A percentile compares a stretch with the other conserved stretches of the same genome.
Evolutionary conservation across 805 yeast species (phyloP).

Genomic region (Debaryomyces prosopidis): DNA sequence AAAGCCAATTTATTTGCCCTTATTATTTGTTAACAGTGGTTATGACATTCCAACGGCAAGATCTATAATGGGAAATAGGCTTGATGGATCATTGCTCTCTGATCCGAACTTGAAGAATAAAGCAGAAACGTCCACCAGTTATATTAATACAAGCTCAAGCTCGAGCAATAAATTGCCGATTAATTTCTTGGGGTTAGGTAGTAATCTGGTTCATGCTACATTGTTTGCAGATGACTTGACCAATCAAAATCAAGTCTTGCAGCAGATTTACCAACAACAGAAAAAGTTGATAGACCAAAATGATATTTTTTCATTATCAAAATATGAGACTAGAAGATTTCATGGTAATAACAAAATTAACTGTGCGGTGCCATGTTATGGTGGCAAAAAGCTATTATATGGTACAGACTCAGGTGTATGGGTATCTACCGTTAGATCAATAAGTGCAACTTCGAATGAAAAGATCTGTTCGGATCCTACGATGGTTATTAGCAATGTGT

Average conservation of each 20-base stretch:
- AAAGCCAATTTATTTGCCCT: constrained; percentile 80
- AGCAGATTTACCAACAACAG: constrained; percentile 79
- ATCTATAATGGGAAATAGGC: constrained; percentile 37
- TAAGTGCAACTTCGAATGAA: constrained; percentile 48
- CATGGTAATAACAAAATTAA: constrained; percentile 75
- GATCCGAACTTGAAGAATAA: constrained; percentile 33
- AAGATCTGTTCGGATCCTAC: constrained; percentile 69
- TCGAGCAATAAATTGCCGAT: constrained; percentile 44
- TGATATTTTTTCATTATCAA: constrained; percentile 77
- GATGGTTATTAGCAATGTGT: constrained; percentile 68
- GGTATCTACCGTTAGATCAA: constrained; percentile 68
- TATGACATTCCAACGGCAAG: constrained; percentile 73
- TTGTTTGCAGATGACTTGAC: constrained; percentile 53
- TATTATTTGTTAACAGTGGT: constrained; percentile 70
- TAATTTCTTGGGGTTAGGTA: constrained; percentile 54
- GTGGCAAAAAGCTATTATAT: constrained; percentile 84
- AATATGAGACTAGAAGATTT: constrained; percentile 74
- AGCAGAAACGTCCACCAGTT: constrained; percentile 23
- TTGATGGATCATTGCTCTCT: constrained; percentile 36
- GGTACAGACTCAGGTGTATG: constrained; percentile 93
- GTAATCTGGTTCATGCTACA: constrained; percentile 54
- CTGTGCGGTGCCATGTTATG: constrained; percentile 92
- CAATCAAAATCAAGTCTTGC: constrained; percentile 77
- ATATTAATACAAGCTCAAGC: constrained; percentile 25
- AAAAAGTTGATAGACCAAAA: constrained; percentile 65